Evolutionary conservation across 768 basidiomycete genomes (phyloP).

Genomic region (Agrocybe praecox): DNA sequence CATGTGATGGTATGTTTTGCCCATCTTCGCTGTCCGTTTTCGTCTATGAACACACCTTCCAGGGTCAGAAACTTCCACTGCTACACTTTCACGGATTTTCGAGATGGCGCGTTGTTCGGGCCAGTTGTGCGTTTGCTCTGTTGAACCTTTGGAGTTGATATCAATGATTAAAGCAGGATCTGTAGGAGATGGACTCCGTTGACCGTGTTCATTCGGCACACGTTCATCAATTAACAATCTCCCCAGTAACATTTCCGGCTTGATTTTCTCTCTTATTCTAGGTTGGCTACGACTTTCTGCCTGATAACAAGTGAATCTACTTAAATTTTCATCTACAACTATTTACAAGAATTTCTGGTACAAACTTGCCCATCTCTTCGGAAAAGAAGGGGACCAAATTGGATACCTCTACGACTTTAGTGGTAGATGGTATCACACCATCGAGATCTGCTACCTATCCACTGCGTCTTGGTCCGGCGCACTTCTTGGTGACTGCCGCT

Average conservation of each 20-base stretch:
- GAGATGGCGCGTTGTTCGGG: constrained; percentile 32
- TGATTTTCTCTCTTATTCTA: no score
- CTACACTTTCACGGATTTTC: constrained; percentile 32
- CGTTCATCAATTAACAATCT: no score
- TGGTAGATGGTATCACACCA: constrained; percentile 32
- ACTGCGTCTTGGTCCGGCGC: no score
- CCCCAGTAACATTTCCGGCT: neutral
- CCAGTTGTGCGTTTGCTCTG: constrained; percentile 29
- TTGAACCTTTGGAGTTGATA: no score
- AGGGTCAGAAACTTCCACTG: constrained; percentile 33
- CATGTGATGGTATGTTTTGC: constrained; percentile 29
- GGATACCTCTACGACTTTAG: constrained; percentile 36
- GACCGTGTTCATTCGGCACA: constrained; percentile 22
- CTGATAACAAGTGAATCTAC: constrained; percentile 25
- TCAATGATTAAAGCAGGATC: no score
- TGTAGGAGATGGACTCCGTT: constrained; percentile 15
- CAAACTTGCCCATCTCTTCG: constrained; percentile 29
- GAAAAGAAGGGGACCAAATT: constrained; percentile 29
- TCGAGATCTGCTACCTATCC: constrained; percentile 27
- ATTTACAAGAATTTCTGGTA: constrained; percentile 6
- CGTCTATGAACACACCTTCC: neutral
- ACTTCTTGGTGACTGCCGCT: no score
- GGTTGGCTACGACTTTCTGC: constrained; percentile 30
- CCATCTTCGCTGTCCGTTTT: neutral
- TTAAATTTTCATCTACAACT: neutral